Percentiles rank a stretch among this genome's conserved stretches.
phyloP scores from a whole-genome alignment of 2,329 filamentous ascomycete species.

The Trichoderma endophyticum region DNA sequence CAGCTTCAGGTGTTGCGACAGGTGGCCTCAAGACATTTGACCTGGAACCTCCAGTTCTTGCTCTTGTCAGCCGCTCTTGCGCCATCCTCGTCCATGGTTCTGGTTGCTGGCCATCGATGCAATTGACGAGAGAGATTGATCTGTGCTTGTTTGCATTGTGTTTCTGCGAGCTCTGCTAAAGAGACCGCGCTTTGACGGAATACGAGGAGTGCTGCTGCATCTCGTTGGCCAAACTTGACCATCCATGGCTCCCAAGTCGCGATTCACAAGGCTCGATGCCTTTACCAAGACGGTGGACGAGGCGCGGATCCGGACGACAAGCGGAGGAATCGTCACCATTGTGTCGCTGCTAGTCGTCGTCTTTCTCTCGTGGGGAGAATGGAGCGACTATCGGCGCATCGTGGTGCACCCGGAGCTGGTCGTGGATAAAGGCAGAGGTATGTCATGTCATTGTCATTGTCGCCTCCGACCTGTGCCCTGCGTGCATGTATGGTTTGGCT shows the following conservation, averaged over 20 bases:
- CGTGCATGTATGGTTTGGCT: background rate
- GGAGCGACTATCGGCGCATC: slow-evolving; percentile 85
- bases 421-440: slow-evolving; percentile 94
- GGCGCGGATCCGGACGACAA: slow-evolving; percentile 91
- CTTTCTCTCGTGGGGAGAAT: slow-evolving; percentile 91
- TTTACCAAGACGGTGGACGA: slow-evolving; percentile 99
- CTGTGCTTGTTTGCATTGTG: background rate
- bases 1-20: slow-evolving; percentile 31
- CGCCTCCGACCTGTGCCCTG: background rate
- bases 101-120: slow-evolving; percentile 15
- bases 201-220: background rate
- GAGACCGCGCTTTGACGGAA: slow-evolving; percentile 1
- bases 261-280: slow-evolving; percentile 95
- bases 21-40: slow-evolving; percentile 31
- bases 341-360: slow-evolving; percentile 83
- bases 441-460: slow-evolving; percentile 22
- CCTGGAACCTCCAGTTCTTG: background rate
- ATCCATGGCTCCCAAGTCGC: slow-evolving; percentile 80
- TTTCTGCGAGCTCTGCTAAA: slow-evolving; percentile 7
- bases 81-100: slow-evolving; percentile 15
- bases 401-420: slow-evolving; percentile 87
- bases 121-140: slow-evolving; percentile 11
- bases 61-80: slow-evolving; percentile 15
- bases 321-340: slow-evolving; percentile 92
- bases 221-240: background rate